Conservation (phyloP, 2,329 filamentous ascomycete species). For the Hypoxylon sp. region DNA sequence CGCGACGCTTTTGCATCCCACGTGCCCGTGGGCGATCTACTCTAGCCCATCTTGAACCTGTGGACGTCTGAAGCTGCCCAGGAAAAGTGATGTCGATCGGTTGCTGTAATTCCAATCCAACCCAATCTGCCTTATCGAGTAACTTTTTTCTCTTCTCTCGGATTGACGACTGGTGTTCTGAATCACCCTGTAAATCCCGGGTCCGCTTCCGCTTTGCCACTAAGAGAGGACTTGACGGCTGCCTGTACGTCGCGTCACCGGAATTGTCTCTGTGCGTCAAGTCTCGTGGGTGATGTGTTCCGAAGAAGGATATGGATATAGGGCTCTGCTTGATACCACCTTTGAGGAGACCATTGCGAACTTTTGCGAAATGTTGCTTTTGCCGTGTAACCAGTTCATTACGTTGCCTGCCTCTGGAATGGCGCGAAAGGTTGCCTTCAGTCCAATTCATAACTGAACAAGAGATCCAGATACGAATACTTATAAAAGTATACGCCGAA, state of each 20-base stretch:
- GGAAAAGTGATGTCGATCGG: slow-evolving; percentile 52
- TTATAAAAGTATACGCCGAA: slow-evolving; percentile 24
- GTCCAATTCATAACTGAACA: slow-evolving; percentile 63
- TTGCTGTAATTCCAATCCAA: slow-evolving; percentile 52
- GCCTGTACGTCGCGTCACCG: slow-evolving; percentile 19
- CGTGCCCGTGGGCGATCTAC: slow-evolving; percentile 25
- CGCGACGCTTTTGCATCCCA: slow-evolving; percentile 24
- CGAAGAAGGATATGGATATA: slow-evolving; percentile 51
- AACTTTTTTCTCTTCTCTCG: slow-evolving; percentile 50
- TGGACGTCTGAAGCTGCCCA: slow-evolving; percentile 40
- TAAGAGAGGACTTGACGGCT: slow-evolving; percentile 39
- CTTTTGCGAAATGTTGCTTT: slow-evolving; percentile 63
- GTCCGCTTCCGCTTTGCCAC: slow-evolving; percentile 34
- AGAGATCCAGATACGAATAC: slow-evolving; percentile 33
- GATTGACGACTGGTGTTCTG: slow-evolving; percentile 22
- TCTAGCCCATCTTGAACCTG: slow-evolving; percentile 45
- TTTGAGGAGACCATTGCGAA: slow-evolving; percentile 53
- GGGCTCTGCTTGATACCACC: slow-evolving; percentile 51
- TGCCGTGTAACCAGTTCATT: slow-evolving; percentile 57
- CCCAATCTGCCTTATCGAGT: slow-evolving; percentile 54
- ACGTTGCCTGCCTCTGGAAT: slow-evolving; percentile 54
- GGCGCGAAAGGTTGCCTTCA: slow-evolving; percentile 60
- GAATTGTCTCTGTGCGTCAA: slow-evolving; percentile 9
- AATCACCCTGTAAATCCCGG: slow-evolving; percentile 11
- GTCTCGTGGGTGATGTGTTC: slow-evolving; percentile 18